These are phyloP conservation scores for Centella asiatica DNA, from an alignment of 129 eudicot genomes.

Conservation along the genomic window DNA sequence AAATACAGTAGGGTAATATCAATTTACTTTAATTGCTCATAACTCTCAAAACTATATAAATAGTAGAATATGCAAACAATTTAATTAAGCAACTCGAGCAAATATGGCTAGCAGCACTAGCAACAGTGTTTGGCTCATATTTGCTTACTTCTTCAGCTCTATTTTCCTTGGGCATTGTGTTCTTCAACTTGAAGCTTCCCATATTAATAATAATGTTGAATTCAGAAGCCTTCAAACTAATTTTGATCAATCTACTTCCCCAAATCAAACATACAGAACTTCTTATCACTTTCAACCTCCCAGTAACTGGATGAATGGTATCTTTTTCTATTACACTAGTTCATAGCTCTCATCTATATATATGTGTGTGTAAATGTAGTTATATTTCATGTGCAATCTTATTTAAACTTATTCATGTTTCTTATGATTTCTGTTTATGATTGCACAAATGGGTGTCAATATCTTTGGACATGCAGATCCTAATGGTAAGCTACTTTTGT, in stretches of 20 bases:
- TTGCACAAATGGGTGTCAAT: neutral
- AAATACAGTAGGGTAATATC: too few relatives aligned
- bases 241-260: neutral
- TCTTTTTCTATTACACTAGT: neutral
- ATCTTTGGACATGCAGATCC: too few relatives aligned
- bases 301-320: conserved; percentile 69
- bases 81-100: too few relatives aligned
- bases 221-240: neutral
- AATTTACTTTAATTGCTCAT: too few relatives aligned
- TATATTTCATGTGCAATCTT: neutral
- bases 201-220: neutral
- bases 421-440: neutral
- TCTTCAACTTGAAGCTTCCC: conserved; percentile 12
- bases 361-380: neutral
- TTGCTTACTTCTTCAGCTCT: neutral
- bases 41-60: too few relatives aligned
- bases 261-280: conserved; percentile 42
- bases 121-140: neutral
- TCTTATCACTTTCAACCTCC: conserved; percentile 66
- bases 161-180: conserved; percentile 1
- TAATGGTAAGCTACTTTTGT: too few relatives aligned
- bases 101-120: too few relatives aligned
- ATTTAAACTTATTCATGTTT: neutral
- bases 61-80: too few relatives aligned
- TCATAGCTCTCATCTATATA: neutral